phyloP scores from a whole-genome alignment of 257 asterid species.

The Lantana camara region DNA sequence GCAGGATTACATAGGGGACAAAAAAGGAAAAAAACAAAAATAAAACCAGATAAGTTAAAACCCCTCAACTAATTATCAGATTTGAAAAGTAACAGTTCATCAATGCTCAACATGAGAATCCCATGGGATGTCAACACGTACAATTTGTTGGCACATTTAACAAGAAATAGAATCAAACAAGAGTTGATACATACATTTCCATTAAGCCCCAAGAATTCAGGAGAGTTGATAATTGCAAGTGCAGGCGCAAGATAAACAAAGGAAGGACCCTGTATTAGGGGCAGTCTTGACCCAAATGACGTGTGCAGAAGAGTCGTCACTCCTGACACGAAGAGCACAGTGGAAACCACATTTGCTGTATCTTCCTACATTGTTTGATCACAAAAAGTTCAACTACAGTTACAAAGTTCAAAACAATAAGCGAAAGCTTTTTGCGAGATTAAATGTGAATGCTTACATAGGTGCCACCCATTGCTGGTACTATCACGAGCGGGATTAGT shows the following conservation, averaged over 20 bases:
- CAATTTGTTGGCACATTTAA: neutral
- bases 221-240: constrained; percentile 88
- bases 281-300: constrained; percentile 94
- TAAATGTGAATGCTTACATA: constrained; percentile 74
- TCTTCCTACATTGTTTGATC: constrained; percentile 68
- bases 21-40: neutral
- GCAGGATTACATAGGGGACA: neutral
- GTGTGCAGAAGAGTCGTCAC: constrained; percentile 85
- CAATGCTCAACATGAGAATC: neutral
- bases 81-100: neutral
- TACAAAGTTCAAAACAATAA: neutral
- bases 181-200: constrained; percentile 68
- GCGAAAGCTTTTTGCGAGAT: constrained; percentile 11
- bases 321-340: constrained; percentile 90
- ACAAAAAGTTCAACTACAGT: constrained; percentile 26
- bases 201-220: constrained; percentile 76
- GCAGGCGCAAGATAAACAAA: constrained; percentile 98
- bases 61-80: neutral
- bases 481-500: constrained; percentile 89
- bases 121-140: neutral
- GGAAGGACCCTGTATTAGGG: constrained; percentile 98
- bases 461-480: constrained; percentile 99
- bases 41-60: neutral
- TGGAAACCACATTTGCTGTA: constrained; percentile 85
- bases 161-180: constrained; percentile 4